Conservation (phyloP, 768 basidiomycete species). For the Fibroporia radiculosa region DNA sequence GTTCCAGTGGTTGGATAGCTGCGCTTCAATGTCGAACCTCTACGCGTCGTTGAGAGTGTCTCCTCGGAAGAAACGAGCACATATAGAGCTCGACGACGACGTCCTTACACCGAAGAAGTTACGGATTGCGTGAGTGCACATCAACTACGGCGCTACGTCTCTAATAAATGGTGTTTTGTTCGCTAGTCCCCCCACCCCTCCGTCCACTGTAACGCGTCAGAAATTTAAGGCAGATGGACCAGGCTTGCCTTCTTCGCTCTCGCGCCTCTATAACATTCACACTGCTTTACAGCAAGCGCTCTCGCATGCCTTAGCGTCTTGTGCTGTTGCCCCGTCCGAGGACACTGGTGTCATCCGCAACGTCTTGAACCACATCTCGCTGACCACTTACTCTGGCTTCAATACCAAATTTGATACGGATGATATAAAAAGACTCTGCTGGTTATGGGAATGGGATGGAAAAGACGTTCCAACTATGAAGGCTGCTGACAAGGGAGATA, state of each 20-base stretch:
- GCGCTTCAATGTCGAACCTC: slow-evolving; percentile 43
- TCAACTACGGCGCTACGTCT: neutral
- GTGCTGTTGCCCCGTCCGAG: slow-evolving; percentile 65
- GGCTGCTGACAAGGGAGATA: slow-evolving; percentile 3
- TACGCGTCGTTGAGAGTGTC: slow-evolving; percentile 59
- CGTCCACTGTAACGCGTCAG: slow-evolving; percentile 36
- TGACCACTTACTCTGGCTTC: slow-evolving; percentile 62
- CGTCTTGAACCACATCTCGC: slow-evolving; percentile 70
- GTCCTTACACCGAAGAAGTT: slow-evolving; percentile 64
- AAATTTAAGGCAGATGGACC: slow-evolving; percentile 13
- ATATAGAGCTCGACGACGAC: slow-evolving; percentile 44
- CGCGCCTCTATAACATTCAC: slow-evolving; percentile 56
- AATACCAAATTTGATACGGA: slow-evolving; percentile 55
- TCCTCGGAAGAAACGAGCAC: slow-evolving; percentile 60
- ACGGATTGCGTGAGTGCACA: slow-evolving; percentile 22
- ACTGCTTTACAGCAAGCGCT: slow-evolving; percentile 73
- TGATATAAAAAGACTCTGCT: slow-evolving; percentile 71
- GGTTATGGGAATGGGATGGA: slow-evolving; percentile 87
- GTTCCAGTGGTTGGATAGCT: neutral
- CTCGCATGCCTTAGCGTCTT: slow-evolving; percentile 79
- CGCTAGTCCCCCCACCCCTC: slow-evolving; percentile 53
- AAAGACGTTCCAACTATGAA: slow-evolving; percentile 27
- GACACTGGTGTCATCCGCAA: slow-evolving; percentile 72
- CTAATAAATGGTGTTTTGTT: slow-evolving; percentile 3
- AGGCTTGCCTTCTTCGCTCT: slow-evolving; percentile 48